These are phyloP conservation scores for Malus asiatica DNA, from an alignment of 306 rosid species.

Conservation along the genomic window DNA sequence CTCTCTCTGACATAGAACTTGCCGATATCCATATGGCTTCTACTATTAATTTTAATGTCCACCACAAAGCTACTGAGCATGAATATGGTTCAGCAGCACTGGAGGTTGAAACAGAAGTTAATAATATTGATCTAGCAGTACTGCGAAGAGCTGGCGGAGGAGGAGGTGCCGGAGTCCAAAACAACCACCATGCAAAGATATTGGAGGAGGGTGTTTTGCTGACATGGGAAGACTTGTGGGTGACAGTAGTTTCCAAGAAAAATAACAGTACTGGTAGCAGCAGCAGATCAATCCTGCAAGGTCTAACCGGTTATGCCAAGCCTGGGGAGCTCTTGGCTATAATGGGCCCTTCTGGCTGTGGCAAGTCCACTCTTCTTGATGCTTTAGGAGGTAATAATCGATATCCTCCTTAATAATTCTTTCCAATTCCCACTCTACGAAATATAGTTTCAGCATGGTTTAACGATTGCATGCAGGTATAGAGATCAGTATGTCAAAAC, in stretches of 20 bases:
- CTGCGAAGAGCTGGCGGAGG: not conserved
- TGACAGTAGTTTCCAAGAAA: constrained; percentile 17
- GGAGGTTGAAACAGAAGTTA: not conserved
- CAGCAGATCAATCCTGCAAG: constrained; percentile 40
- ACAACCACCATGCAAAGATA: not conserved
- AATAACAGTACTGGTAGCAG: constrained; percentile 3
- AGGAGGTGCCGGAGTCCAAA: not conserved
- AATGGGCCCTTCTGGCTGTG: constrained; percentile 82
- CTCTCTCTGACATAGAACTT: not conserved
- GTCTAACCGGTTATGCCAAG: constrained; percentile 40
- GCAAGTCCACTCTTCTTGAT: constrained; percentile 78
- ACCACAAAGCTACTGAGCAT: not conserved
- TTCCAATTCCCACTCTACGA: not conserved
- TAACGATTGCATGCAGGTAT: not conserved
- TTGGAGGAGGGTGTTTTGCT: constrained; percentile 24
- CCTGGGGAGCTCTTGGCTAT: constrained; percentile 60
- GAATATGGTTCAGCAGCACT: not conserved
- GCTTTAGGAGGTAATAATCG: constrained; percentile 42
- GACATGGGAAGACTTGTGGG: constrained; percentile 54
- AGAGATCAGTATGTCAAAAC: not conserved
- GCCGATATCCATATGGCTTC: not conserved
- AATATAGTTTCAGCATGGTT: not conserved
- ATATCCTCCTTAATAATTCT: not conserved
- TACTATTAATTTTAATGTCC: not conserved
- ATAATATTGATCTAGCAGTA: not conserved